Evolutionary conservation across 2,329 filamentous ascomycete genomes (phyloP), one percentile per base, ranked within the genome.

Genomic region (Stagonosporopsis tanaceti): DNA sequence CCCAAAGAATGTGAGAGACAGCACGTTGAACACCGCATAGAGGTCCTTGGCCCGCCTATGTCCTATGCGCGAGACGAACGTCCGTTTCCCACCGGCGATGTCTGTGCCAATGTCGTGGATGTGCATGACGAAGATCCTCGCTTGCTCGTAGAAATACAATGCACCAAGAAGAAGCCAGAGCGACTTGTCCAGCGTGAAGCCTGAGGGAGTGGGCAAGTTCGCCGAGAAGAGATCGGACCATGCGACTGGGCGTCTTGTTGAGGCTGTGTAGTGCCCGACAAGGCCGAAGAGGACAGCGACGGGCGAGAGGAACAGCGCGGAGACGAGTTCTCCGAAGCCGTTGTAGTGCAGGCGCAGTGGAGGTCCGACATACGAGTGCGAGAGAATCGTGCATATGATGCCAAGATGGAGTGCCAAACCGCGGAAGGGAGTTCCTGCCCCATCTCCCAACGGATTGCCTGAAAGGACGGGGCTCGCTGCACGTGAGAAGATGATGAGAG

Each of bases 41-140:
- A 51, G 48, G 32, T 51, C 48, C 40, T 51, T 45, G 12, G 48
- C 48, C 30, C 48, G 48, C 30, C 48, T 39, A 22, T 51, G 48
- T 30, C 48, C 39, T 51, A 51, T 51, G 3, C 48, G 48, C 39
- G 48, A 51, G 39, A 51, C 48, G 39, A 51, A 51, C 22, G 48
- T 51, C 22, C 48, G 30, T 44, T 45, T 51, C 30, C 48, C 48
- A 34, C 48, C 39, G 24, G 40, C 38, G 20, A 45, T 27, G 24
- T 51, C 48, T 22, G 8, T 22, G 39, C 7, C 40, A 9, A 51
- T 51, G 39, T 51, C 39, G 32, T 51, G 39, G 22, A 51, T 27
- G 39, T 51, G 48, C 48, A 51, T 51, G 40, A 51, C 48, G 40
- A 51, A 37, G 48, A 45, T 51, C 15, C 48, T 44, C 22, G 48